Evolutionary conservation across 768 basidiomycete genomes (phyloP).

Genomic region (Lactarius deliciosus): DNA sequence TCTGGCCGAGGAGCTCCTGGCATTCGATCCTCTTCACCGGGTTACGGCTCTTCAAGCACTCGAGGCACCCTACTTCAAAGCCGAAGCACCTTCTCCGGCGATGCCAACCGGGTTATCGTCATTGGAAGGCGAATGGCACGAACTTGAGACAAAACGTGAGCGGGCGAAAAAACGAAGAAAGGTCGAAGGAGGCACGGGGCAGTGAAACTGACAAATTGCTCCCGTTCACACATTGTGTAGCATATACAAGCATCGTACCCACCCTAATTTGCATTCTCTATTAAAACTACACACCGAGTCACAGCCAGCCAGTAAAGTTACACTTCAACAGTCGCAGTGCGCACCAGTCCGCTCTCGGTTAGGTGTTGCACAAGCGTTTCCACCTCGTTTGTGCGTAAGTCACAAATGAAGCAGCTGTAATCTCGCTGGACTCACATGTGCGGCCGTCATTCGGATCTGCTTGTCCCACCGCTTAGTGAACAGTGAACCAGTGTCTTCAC

Average conservation of each 20-base stretch:
- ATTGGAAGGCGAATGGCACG: conserved; percentile 96
- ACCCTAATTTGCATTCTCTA: conserved; percentile 25
- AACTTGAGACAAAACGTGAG: conserved; percentile 92
- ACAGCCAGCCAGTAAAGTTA: conserved; percentile 11
- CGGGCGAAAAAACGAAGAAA: conserved; percentile 77
- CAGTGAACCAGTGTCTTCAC: conserved; percentile 83
- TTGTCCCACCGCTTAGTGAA: conserved; percentile 97
- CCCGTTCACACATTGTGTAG: conserved; percentile 34
- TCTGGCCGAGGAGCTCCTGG: conserved; percentile 77
- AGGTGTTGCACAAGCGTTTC: conserved; percentile 86
- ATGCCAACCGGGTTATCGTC: conserved; percentile 78
- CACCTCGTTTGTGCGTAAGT: conserved; percentile 48
- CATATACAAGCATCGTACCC: conserved; percentile 30
- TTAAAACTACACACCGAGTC: conserved; percentile 18
- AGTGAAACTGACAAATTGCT: conserved; percentile 27
- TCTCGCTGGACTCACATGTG: conserved; percentile 57
- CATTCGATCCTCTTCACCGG: conserved; percentile 77
- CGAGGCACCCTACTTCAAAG: conserved; percentile 77
- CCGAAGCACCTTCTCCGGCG: conserved; percentile 72
- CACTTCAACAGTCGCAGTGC: conserved; percentile 33
- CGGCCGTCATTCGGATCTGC: conserved; percentile 85
- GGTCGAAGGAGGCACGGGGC: conserved; percentile 42
- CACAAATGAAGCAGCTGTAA: conserved; percentile 12
- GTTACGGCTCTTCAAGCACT: conserved; percentile 80
- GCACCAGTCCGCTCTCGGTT: conserved; percentile 67